These are phyloP conservation scores for Arabidopsis arenosa DNA, from an alignment of 345 rosid genomes.

Conservation along the genomic window DNA sequence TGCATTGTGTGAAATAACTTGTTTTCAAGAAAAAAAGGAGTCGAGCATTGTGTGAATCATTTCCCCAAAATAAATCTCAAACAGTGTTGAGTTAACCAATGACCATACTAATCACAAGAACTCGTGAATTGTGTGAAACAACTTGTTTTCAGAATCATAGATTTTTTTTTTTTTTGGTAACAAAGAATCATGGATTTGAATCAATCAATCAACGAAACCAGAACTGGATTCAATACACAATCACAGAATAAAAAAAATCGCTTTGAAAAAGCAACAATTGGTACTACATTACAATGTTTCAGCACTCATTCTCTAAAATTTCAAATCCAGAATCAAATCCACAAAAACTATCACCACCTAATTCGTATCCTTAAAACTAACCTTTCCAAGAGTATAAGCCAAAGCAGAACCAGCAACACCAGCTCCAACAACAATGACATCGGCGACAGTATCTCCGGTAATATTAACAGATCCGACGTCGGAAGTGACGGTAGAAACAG, in stretches of 20 bases:
- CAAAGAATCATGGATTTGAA: no score
- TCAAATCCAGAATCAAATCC: neutral
- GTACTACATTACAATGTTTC: neutral
- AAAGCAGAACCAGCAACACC: conserved; percentile 82
- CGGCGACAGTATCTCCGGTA: conserved; percentile 45
- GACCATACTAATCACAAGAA: neutral
- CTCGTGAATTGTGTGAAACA: neutral
- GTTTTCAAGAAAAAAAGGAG: neutral
- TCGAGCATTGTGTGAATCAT: neutral
- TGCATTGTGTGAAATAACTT: neutral
- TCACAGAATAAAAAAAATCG: neutral
- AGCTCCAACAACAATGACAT: conserved; percentile 73
- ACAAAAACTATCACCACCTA: neutral
- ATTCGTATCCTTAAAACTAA: conserved; percentile 27
- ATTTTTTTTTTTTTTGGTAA: no score
- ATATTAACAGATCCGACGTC: conserved; percentile 46
- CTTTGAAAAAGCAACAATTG: neutral
- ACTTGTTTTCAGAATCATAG: neutral
- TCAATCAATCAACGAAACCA: neutral
- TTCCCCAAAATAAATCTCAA: neutral
- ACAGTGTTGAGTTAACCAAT: neutral
- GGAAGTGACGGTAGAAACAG: conserved; percentile 44
- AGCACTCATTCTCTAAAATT: neutral
- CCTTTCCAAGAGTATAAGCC: conserved; percentile 73
- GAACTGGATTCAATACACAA: neutral